A percentile compares a stretch with the other conserved stretches of the same genome.
These are phyloP conservation scores for Calonectria multiphialidica DNA, from an alignment of 2,329 filamentous ascomycete genomes.

Conservation along the genomic window DNA sequence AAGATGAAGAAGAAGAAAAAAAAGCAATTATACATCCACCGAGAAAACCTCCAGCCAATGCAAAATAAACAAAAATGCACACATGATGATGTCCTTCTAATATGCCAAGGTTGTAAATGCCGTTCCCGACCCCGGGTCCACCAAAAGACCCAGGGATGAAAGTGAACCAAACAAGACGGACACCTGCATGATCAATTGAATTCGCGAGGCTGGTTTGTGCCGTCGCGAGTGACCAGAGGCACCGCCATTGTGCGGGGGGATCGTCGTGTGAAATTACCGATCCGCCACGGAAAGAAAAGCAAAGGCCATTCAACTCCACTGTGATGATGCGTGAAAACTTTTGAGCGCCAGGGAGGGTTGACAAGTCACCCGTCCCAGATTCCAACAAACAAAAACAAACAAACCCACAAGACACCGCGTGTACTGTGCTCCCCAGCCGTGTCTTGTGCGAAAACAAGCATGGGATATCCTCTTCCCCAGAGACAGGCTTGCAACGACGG, in stretches of 20 bases:
- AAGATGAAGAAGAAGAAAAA: neutral
- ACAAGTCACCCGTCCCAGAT: constrained; percentile 3
- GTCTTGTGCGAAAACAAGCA: constrained; percentile 14
- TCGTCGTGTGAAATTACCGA: constrained; percentile 23
- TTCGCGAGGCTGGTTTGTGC: constrained; percentile 11
- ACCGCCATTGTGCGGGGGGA: neutral
- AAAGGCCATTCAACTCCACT: constrained; percentile 34
- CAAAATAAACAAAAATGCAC: constrained; percentile 8
- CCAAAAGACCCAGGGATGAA: constrained; percentile 14
- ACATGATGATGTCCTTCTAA: constrained; percentile 23
- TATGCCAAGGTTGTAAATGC: constrained; percentile 25
- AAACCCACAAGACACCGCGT: constrained; percentile 29
- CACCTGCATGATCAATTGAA: constrained; percentile 3
- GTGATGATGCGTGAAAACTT: constrained; percentile 40
- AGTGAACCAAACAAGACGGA: constrained; percentile 5
- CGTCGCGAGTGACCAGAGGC: neutral
- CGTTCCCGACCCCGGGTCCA: constrained; percentile 14
- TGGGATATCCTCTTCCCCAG: constrained; percentile 13
- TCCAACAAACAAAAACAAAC: constrained; percentile 10
- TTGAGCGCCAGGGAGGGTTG: constrained; percentile 38
- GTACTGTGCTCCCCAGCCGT: constrained; percentile 34
- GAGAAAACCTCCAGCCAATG: constrained; percentile 35
- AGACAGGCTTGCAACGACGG: constrained; percentile 5
- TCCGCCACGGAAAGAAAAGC: constrained; percentile 14
- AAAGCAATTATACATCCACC: constrained; percentile 31